Conservation (phyloP, 148 eudicot genomes). For the Chenopodium quinoa region DNA sequence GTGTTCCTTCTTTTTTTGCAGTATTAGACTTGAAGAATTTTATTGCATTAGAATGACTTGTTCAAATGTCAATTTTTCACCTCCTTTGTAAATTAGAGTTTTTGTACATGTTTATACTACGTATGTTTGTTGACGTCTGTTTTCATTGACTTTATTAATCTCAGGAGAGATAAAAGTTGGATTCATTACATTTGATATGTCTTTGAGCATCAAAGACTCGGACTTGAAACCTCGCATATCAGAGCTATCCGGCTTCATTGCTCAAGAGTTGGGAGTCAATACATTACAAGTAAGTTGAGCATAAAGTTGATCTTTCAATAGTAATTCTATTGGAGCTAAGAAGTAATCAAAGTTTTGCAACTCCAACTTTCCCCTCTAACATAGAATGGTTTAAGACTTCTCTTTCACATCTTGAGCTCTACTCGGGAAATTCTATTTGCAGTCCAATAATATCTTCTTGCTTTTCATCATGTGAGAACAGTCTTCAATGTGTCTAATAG, state of each 20-base stretch:
- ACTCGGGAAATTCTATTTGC: background rate
- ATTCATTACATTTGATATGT: constrained; percentile 59
- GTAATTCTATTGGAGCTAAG: background rate
- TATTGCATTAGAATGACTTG: background rate
- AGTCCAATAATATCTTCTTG: background rate
- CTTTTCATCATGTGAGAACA: background rate
- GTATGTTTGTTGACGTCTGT: background rate
- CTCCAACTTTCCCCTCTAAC: background rate
- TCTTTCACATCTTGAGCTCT: background rate
- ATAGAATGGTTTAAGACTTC: background rate
- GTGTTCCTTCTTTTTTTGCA: background rate
- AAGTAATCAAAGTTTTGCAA: background rate
- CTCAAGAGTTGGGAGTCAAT: constrained; percentile 59
- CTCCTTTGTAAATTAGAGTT: background rate
- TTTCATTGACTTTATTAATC: background rate
- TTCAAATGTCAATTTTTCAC: background rate
- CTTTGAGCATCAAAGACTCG: constrained; percentile 44
- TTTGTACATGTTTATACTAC: background rate
- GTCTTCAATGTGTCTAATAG: background rate
- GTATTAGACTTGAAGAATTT: background rate
- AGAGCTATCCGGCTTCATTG: constrained; percentile 58
- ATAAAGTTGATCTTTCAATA: background rate
- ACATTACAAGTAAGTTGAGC: constrained; percentile 62
- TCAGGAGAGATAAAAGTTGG: constrained; percentile 65
- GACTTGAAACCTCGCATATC: constrained; percentile 63